Evolutionary conservation across 2,329 filamentous ascomycete genomes (phyloP).

Genomic region (Fusarium sp.): DNA sequence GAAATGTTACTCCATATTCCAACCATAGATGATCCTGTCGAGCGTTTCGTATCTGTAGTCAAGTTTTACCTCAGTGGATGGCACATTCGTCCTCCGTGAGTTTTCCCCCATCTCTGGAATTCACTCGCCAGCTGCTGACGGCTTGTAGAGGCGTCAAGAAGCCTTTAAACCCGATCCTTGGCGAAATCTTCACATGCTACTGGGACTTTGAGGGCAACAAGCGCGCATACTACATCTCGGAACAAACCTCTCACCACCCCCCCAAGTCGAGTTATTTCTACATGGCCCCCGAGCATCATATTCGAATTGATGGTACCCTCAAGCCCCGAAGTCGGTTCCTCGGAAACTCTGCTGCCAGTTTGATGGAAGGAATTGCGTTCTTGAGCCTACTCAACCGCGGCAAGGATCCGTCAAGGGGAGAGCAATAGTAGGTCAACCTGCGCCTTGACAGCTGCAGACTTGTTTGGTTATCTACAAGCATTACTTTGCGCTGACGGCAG

Average conservation of each 20-base stretch:
- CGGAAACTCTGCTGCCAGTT: slow-evolving; percentile 95
- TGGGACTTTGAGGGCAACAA: slow-evolving; percentile 92
- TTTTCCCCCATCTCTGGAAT: slow-evolving; percentile 35
- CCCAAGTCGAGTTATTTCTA: slow-evolving; percentile 99
- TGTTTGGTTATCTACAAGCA: not conserved
- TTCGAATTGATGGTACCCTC: slow-evolving; percentile 93
- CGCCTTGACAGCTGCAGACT: not conserved
- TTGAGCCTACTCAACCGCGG: slow-evolving; percentile 85
- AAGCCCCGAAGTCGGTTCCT: slow-evolving; percentile 96
- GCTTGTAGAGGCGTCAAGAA: slow-evolving; percentile 90
- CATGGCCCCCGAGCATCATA: slow-evolving; percentile 92
- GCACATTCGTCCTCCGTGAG: slow-evolving; percentile 97
- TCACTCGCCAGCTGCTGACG: slow-evolving; percentile 39
- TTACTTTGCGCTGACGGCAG: not conserved
- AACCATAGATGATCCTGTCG: slow-evolving; percentile 85
- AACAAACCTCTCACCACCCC: slow-evolving; percentile 98
- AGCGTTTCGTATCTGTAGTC: slow-evolving; percentile 93
- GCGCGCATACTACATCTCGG: slow-evolving; percentile 93
- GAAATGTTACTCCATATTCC: slow-evolving; percentile 93
- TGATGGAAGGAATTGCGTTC: slow-evolving; percentile 98
- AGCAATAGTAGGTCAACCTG: slow-evolving; percentile 80
- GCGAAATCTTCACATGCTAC: slow-evolving; percentile 94
- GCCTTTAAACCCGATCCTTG: slow-evolving; percentile 94
- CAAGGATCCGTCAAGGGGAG: slow-evolving; percentile 72
- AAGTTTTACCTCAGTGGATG: slow-evolving; percentile 99